A percentile compares a stretch with the other conserved stretches of the same genome.
These are phyloP conservation scores for Tylopilus sp. DNA, from an alignment of 768 basidiomycete genomes.

Conservation along the genomic window DNA sequence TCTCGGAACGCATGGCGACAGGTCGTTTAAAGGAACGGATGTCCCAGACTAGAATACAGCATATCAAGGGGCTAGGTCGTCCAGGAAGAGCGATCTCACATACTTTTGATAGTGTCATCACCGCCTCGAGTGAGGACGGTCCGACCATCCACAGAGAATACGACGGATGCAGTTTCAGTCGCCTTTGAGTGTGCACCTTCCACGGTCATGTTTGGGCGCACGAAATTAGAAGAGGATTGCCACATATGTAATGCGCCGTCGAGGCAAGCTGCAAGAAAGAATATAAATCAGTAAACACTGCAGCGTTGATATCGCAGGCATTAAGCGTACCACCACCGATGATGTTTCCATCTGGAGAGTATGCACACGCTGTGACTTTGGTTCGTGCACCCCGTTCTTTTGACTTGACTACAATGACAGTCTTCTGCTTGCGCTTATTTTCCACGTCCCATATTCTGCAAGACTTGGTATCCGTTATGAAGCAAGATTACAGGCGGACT, in stretches of 20 bases:
- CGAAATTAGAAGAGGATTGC: slow-evolving; percentile 90
- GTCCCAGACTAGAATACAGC: slow-evolving; percentile 77
- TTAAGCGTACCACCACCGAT: slow-evolving; percentile 87
- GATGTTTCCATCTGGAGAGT: slow-evolving; percentile 83
- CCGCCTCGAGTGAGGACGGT: slow-evolving; percentile 87
- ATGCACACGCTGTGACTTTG: slow-evolving; percentile 83
- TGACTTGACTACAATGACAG: slow-evolving; percentile 94
- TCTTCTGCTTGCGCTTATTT: slow-evolving; percentile 90
- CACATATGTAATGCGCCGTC: slow-evolving; percentile 95
- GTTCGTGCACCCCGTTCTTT: slow-evolving; percentile 94
- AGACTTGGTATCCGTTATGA: slow-evolving; percentile 2
- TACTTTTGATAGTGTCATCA: slow-evolving; percentile 94
- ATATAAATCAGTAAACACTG: not conserved
- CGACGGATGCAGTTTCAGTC: slow-evolving; percentile 82
- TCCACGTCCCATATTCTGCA: slow-evolving; percentile 91
- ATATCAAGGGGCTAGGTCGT: not conserved
- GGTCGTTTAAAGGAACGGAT: slow-evolving; percentile 89
- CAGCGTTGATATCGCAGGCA: slow-evolving; percentile 11
- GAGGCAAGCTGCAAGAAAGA: slow-evolving; percentile 58
- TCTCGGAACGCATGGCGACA: slow-evolving; percentile 56
- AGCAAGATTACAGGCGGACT: slow-evolving; percentile 12
- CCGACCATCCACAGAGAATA: slow-evolving; percentile 84
- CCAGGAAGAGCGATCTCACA: slow-evolving; percentile 40
- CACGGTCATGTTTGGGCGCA: slow-evolving; percentile 80
- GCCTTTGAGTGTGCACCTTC: slow-evolving; percentile 87